These are phyloP conservation scores for Lepidium aucheri DNA, from an alignment of 345 rosid species.

Conservation along the genomic window DNA sequence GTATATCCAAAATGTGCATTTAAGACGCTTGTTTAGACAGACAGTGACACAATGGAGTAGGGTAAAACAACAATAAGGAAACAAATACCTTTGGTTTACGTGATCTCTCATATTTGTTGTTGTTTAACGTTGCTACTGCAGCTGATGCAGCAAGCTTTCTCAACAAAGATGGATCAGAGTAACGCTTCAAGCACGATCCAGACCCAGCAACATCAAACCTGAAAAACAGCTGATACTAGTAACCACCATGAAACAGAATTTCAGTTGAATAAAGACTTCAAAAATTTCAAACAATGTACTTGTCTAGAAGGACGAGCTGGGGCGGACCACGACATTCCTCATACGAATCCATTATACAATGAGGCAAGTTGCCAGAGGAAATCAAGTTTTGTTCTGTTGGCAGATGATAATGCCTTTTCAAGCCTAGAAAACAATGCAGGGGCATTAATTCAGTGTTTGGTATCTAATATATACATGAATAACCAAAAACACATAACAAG, in stretches of 20 bases:
- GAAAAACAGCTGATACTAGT: background rate
- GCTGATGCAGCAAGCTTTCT: conserved; percentile 36
- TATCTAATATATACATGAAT: background rate
- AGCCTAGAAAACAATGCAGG: conserved; percentile 36
- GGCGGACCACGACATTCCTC: conserved; percentile 86
- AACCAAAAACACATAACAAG: background rate
- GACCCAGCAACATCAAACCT: conserved; percentile 95
- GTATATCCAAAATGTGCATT: background rate
- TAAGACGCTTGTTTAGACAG: background rate
- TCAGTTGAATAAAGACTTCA: background rate
- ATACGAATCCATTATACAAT: conserved; percentile 78
- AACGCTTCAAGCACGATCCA: conserved; percentile 90
- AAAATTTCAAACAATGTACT: conserved; percentile 33
- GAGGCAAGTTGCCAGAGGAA: conserved; percentile 70
- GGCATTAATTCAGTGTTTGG: background rate
- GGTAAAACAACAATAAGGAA: background rate
- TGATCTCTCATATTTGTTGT: conserved; percentile 39
- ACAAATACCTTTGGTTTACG: conserved; percentile 59
- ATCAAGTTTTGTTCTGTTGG: conserved; percentile 47
- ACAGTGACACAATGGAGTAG: background rate
- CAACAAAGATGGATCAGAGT: conserved; percentile 82
- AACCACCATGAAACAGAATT: background rate
- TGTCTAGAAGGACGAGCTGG: conserved; percentile 75
- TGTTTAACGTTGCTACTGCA: conserved; percentile 6
- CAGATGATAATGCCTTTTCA: conserved; percentile 70